Percentiles rank a stretch among this genome's conserved stretches.
Conservation (phyloP, 176 grass and related monocot genomes). For the Zoysia japonica region DNA sequence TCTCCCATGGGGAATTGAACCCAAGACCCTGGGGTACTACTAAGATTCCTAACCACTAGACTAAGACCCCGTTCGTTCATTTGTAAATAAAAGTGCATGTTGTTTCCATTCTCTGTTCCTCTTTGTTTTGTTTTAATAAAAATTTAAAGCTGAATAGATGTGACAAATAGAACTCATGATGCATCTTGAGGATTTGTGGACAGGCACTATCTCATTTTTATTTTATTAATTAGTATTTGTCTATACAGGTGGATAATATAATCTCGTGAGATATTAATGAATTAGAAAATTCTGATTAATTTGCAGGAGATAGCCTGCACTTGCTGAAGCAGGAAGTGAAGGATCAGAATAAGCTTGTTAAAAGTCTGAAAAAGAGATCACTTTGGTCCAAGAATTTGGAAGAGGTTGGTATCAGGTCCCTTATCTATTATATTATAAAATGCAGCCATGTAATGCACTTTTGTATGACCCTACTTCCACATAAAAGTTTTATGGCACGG, state of each 20-base stretch:
- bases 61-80: background rate
- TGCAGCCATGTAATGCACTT: slow-evolving; percentile 19
- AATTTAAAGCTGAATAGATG: slow-evolving; percentile 18
- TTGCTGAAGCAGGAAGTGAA: slow-evolving; percentile 90
- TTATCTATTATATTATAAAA: slow-evolving; percentile 41
- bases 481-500: slow-evolving; percentile 13
- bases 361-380: slow-evolving; percentile 82
- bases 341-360: slow-evolving; percentile 86
- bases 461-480: slow-evolving; percentile 15
- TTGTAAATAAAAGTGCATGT: background rate
- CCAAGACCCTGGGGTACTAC: background rate
- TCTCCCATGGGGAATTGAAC: no score
- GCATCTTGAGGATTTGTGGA: slow-evolving; percentile 31
- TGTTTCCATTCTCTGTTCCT: background rate
- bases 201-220: background rate
- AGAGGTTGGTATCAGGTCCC: slow-evolving; percentile 66
- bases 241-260: slow-evolving; percentile 18
- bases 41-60: no score
- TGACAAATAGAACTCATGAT: slow-evolving; percentile 13
- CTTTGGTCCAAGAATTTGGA: slow-evolving; percentile 97
- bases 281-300: slow-evolving; percentile 42
- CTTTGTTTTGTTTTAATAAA: background rate
- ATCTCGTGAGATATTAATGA: background rate
- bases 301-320: slow-evolving; percentile 82
- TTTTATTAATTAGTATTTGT: background rate